Base-by-base conservation (phyloP, 2,329 filamentous ascomycete species). In the Neocucurbitaria cava region DNA sequence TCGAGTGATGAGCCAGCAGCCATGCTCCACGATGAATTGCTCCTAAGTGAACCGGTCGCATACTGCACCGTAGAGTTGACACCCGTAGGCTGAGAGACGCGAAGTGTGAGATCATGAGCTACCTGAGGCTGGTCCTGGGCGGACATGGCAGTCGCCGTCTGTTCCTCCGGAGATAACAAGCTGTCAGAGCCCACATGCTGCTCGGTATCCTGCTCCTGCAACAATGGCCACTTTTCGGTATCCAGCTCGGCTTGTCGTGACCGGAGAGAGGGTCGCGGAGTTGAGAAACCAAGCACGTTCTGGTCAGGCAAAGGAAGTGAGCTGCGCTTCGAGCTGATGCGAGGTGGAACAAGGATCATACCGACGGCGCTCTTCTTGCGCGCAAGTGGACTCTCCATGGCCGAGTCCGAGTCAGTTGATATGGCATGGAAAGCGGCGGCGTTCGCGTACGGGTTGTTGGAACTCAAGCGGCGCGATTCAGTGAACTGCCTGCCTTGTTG, bases 321-420 rank as follows among this genome's bases (percentile, higher is more conserved):
- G n/a, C 31, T 54, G 39, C 57, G 51, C 47, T 65, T 62, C 3
- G 61, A 65, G 35, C 63, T 62, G 2, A 51, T 56, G 2, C 62
- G 62, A 30, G 62, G 59, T 9, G 62, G 58, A 7, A 58, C 18
- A 11, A 26, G 26, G 4, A 62, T 46, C 2, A n/a, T 3, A 2
- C 52, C 15, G 1, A 45, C 28, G 9, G 21, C 36, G 28, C 30
- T 38, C 8, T 41, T 54, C 33, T 55, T 57, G 6, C 39, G 28
- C 20, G 48, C 43, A 21, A 56, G 36, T 11, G 58, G 56, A 23
- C 52, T 60, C 23, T 43, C 33, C 8, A 56, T 20, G 15, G 59
- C 56, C 8, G 45, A 33, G 4, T 58, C 41, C 5, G 39, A 43
- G 5, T 26, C 36, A 11, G 56, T 59, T 13, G 61, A 62, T 9